Evolutionary conservation across 169 alveolate species (phyloP).

Genomic region (Toxoplasma gondii): DNA sequence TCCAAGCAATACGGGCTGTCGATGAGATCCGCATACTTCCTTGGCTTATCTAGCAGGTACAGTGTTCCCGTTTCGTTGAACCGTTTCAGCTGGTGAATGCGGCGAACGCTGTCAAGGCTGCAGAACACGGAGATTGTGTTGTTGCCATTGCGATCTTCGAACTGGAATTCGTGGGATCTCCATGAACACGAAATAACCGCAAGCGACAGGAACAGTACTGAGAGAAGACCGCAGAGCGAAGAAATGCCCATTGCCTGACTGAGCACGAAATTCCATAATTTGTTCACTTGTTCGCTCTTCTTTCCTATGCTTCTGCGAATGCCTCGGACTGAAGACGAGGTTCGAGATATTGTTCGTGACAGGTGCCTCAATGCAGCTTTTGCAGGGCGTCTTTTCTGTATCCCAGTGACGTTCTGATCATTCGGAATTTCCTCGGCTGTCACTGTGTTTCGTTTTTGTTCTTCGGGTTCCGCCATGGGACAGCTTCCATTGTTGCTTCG

Average conservation of each 20-base stretch:
- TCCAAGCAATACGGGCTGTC: conserved; percentile 23
- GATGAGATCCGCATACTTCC: background rate
- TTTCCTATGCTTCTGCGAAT: background rate
- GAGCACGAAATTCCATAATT: background rate
- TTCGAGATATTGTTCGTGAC: background rate
- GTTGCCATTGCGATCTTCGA: conserved; percentile 1
- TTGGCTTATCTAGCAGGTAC: background rate
- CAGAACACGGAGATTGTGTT: background rate
- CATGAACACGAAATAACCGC: background rate
- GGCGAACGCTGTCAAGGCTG: background rate
- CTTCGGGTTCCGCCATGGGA: background rate
- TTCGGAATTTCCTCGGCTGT: background rate
- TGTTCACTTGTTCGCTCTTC: background rate
- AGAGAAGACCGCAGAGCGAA: background rate
- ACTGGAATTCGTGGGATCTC: conserved; percentile 1
- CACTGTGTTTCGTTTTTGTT: background rate
- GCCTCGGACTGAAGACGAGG: background rate
- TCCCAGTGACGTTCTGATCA: background rate
- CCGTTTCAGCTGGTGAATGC: background rate
- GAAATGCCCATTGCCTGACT: conserved; percentile 3
- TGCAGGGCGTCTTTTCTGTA: background rate
- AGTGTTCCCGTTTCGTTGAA: background rate
- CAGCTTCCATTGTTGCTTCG: background rate
- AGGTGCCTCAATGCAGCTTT: background rate
- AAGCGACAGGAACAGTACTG: background rate